These are phyloP conservation scores for Linnemannia schmuckeri DNA, from an alignment of 192 early-diverging fungal species.

Conservation along the genomic window DNA sequence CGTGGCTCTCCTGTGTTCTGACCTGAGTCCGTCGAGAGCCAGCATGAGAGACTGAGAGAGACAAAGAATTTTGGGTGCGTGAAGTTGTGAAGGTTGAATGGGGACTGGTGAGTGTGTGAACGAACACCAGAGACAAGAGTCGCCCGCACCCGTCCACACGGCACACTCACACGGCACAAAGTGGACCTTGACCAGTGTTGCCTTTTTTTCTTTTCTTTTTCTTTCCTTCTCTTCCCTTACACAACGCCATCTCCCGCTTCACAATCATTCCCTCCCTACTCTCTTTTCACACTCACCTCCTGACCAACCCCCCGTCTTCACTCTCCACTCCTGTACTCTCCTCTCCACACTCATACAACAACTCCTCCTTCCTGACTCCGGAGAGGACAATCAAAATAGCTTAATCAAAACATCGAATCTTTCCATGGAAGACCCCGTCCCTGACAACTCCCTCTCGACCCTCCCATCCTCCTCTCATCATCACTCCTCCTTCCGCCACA, in stretches of 20 bases:
- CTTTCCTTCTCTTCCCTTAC: neutral
- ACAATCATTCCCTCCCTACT: neutral
- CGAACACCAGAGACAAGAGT: neutral
- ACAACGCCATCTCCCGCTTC: neutral
- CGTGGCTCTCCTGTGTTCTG: too few species aligned
- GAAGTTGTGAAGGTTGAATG: too few species aligned
- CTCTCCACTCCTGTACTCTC: too few species aligned
- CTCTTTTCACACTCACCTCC: neutral
- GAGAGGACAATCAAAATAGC: neutral
- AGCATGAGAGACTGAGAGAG: too few species aligned
- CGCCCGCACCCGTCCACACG: neutral
- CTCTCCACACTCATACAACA: neutral
- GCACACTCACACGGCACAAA: too few species aligned
- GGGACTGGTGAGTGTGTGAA: neutral
- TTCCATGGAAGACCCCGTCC: slow-evolving; percentile 6
- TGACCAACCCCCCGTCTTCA: too few species aligned
- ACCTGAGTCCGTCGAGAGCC: too few species aligned
- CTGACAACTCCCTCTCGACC: neutral
- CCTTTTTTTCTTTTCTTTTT: neutral
- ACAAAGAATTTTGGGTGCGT: too few species aligned
- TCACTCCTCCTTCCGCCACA: neutral
- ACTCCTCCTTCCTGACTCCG: neutral
- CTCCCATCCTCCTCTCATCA: neutral
- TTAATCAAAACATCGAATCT: neutral
- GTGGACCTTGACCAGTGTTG: too few species aligned